These are phyloP conservation scores for Sanghuangporus weigelae DNA, from an alignment of 1,284 basidiomycete species.

Conservation along the genomic window DNA sequence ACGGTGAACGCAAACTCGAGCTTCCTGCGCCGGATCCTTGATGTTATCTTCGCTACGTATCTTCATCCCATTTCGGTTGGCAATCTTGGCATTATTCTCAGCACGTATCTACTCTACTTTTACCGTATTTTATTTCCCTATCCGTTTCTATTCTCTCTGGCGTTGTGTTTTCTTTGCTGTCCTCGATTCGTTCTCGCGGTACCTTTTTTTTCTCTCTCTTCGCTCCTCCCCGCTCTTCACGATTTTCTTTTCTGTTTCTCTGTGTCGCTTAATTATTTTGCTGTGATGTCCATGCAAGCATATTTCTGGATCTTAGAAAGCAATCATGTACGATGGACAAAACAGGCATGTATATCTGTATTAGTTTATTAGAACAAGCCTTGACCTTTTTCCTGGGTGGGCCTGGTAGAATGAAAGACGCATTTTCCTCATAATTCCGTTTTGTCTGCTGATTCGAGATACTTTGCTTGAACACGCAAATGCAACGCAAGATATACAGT, in stretches of 20 bases:
- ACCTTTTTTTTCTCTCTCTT: not conserved
- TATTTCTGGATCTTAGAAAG: not conserved
- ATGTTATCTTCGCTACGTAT: not conserved
- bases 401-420: not conserved
- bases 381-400: not conserved
- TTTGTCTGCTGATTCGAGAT: not conserved
- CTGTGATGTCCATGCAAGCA: constrained; percentile 6
- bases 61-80: not conserved
- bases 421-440: not conserved
- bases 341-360: not conserved
- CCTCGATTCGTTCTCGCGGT: not conserved
- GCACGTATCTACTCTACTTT: not conserved
- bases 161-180: not conserved
- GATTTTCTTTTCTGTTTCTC: not conserved
- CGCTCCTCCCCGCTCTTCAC: not conserved
- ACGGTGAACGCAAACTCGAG: constrained; percentile 40
- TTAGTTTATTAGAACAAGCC: not conserved
- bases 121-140: not conserved
- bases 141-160: not conserved
- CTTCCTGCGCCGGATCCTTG: constrained; percentile 7
- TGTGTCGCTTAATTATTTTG: not conserved
- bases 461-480: not conserved
- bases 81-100: not conserved
- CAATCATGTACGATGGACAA: not conserved
- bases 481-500: not conserved